These are phyloP conservation scores for Harrya chromipes DNA, from an alignment of 768 basidiomycete species.

Conservation along the genomic window DNA sequence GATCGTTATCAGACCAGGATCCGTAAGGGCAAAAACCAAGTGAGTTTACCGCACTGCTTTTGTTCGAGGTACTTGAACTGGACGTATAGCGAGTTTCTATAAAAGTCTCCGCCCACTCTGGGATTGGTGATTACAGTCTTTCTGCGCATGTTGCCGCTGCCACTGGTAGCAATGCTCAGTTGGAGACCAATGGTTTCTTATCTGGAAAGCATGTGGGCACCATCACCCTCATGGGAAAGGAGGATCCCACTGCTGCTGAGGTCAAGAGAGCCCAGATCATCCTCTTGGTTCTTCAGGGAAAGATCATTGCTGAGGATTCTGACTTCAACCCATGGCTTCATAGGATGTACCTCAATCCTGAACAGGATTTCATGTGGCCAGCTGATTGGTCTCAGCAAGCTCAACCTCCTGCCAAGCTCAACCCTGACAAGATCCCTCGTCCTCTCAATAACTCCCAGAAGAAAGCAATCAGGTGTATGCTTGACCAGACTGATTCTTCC, in stretches of 20 bases:
- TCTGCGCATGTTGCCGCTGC: constrained; percentile 17
- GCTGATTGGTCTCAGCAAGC: constrained; percentile 27
- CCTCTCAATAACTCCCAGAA: constrained; percentile 41
- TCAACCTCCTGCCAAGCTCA: constrained; percentile 15
- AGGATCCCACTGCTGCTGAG: constrained; percentile 59
- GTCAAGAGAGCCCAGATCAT: constrained; percentile 33
- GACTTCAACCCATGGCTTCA: constrained; percentile 38
- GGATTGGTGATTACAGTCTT: constrained; percentile 23
- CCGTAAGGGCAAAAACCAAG: constrained; percentile 36
- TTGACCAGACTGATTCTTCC: constrained; percentile 31
- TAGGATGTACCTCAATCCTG: constrained; percentile 32
- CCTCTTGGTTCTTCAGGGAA: constrained; percentile 36
- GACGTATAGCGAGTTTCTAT: constrained; percentile 17
- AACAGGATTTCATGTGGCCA: constrained; percentile 36
- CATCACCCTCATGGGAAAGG: constrained; percentile 52
- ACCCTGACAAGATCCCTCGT: constrained; percentile 15
- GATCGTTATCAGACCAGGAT: constrained; percentile 32
- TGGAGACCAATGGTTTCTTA: constrained; percentile 25
- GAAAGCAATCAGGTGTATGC: constrained; percentile 37
- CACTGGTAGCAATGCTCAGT: constrained; percentile 13
- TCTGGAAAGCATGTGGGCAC: constrained; percentile 30
- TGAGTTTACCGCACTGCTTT: constrained; percentile 15
- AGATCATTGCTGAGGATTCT: constrained; percentile 19
- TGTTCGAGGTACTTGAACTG: neutral
- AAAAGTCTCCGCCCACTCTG: constrained; percentile 18